Evolutionary conservation across 2,329 filamentous ascomycete genomes (phyloP).

Genomic region (Trichocomaceae sp.): DNA sequence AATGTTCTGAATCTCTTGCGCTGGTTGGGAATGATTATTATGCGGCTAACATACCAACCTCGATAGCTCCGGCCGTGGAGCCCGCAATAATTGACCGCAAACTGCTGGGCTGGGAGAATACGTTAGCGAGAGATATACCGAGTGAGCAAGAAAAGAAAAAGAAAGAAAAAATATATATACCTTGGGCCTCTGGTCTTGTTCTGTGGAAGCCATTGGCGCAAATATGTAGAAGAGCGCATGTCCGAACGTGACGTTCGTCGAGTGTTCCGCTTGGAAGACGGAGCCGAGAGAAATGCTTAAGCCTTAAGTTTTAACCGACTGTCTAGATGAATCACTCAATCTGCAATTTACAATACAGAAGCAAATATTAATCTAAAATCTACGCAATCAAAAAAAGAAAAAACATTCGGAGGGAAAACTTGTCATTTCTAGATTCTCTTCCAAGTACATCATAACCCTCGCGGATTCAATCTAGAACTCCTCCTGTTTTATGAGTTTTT

Average conservation of each 20-base stretch:
- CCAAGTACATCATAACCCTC: conserved; percentile 12
- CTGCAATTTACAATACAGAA: not conserved
- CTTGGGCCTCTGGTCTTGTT: conserved; percentile 34
- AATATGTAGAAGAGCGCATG: not conserved
- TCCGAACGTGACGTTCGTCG: not conserved
- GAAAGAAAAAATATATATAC: conserved; percentile 17
- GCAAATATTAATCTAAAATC: not conserved
- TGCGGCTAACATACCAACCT: conserved; percentile 61
- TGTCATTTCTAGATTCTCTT: conserved; percentile 25
- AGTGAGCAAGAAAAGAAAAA: conserved; percentile 5
- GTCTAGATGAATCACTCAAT: not conserved
- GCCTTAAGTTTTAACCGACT: not conserved
- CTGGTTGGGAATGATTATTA: not conserved
- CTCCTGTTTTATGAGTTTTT: conserved; percentile 20
- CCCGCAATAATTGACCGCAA: conserved; percentile 87
- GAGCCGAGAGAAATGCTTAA: not conserved
- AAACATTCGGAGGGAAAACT: conserved; percentile 20
- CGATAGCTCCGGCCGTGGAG: conserved; percentile 85
- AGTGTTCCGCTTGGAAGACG: not conserved
- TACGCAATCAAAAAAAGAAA: not conserved
- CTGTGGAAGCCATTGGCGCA: conserved; percentile 27
- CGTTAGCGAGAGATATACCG: not conserved
- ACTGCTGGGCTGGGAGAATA: conserved; percentile 57
- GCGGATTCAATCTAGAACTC: conserved; percentile 19
- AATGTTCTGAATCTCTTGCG: not conserved